Base-by-base conservation (phyloP, 106 monocot genomes). In the Iris macrosiphon region DNA sequence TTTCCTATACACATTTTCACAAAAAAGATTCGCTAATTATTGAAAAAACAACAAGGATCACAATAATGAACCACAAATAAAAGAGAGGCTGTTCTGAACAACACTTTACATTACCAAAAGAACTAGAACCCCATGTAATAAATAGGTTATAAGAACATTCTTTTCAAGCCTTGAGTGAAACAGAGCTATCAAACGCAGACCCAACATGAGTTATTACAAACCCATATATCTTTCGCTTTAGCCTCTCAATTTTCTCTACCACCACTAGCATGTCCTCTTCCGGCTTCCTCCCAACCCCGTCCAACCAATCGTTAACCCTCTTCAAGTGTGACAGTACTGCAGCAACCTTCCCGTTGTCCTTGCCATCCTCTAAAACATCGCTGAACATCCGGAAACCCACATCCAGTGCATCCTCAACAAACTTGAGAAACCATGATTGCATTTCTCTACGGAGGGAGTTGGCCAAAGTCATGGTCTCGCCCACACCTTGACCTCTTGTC, bases 161-260 rank as follows among this genome's bases (percentile, higher is more conserved):
- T 35, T 10, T 6, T 66, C 49, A 72, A 35, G 31, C 26, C 38
- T 47, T 54, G 59, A 92, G 33, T 2, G 77, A 72, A 31, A 85
- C 45, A 12, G 75, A 69, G 40, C 55, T 56, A 52, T 86, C 79
- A 39, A 85, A 82, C 17, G 81, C 82, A 49, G 95, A 82, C 6
- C 81, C 95, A 8, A 95, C 73, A 62, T 85, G 84, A 25, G 65
- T 74, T 22, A 89, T 85, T 6, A 95, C 85, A 57, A 95, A 95
- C 24, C 82, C 85, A 52, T 82, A 95, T 8, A 95, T 89, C 79
- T 89, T 95, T 35, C 82, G 62, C 66, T 89, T 95, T 76, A 95
- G 31, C 50, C 64, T 51, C 58, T 82, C 89, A 27, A 95, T 76
- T 51, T 64, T 69, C 38, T 69, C 82, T 29, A 26, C 60, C 45